Evolutionary conservation across 306 rosid species (phyloP).

Genomic region (Vigna angularis): DNA sequence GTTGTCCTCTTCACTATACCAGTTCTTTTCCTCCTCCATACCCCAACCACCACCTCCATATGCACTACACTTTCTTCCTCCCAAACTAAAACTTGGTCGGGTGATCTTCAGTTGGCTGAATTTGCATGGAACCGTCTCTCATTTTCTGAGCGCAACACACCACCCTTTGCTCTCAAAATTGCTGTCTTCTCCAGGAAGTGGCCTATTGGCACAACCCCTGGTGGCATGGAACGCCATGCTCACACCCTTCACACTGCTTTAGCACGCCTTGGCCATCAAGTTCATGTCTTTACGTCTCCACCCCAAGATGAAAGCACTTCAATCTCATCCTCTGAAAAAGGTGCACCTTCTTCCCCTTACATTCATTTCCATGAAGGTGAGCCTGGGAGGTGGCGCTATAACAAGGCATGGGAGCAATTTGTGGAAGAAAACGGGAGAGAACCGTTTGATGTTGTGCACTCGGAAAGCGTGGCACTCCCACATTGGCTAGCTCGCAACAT

Average conservation of each 20-base stretch:
- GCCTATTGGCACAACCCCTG: slow-evolving; percentile 79
- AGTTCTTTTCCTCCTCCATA: slow-evolving; percentile 62
- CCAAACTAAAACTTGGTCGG: slow-evolving; percentile 58
- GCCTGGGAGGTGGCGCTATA: slow-evolving; percentile 76
- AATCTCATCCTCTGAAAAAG: slow-evolving; percentile 19
- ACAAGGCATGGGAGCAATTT: slow-evolving; percentile 85
- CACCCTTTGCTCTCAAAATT: slow-evolving; percentile 60
- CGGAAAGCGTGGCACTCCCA: slow-evolving; percentile 88
- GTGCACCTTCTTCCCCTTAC: slow-evolving; percentile 52
- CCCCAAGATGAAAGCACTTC: slow-evolving; percentile 39
- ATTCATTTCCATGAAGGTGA: slow-evolving; percentile 88
- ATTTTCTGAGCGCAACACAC: slow-evolving; percentile 45
- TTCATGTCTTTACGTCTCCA: slow-evolving; percentile 85
- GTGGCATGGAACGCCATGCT: slow-evolving; percentile 98
- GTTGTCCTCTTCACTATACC: slow-evolving; percentile 71
- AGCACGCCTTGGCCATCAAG: slow-evolving; percentile 74
- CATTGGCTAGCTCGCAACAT: slow-evolving; percentile 64
- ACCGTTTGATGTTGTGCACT: slow-evolving; percentile 76
- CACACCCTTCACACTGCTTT: slow-evolving; percentile 79
- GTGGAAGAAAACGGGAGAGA: slow-evolving; percentile 53
- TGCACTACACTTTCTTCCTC: slow-evolving; percentile 55
- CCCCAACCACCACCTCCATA: slow-evolving; percentile 62
- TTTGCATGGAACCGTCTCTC: slow-evolving; percentile 81
- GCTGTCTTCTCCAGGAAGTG: slow-evolving; percentile 90
- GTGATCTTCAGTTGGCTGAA: slow-evolving; percentile 66